A percentile compares a stretch with the other conserved stretches of the same genome.
phyloP scores from a whole-genome alignment of 495 filamentous ascomycete species.

The Oidiodendron maius region DNA sequence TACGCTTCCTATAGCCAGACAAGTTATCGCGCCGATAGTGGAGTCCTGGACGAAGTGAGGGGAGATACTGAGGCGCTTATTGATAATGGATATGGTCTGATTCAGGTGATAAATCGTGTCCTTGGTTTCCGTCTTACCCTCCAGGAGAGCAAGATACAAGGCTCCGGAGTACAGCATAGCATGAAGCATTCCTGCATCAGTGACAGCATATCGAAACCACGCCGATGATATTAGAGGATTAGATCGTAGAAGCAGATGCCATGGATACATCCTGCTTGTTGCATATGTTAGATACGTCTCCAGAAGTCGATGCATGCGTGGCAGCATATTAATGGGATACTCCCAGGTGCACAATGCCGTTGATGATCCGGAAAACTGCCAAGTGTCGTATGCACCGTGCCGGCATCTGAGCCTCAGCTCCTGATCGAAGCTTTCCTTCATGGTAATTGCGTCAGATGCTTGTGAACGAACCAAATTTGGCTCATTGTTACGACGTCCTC shows the following conservation, averaged over 20 bases:
- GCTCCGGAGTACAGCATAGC: constrained; percentile 10
- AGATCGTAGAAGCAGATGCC: background rate
- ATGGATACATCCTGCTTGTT: constrained; percentile 2
- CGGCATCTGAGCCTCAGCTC: too few relatives aligned
- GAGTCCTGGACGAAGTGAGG: background rate
- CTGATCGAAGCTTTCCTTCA: too few relatives aligned
- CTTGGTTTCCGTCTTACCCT: constrained; percentile 3
- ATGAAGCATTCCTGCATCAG: constrained; percentile 10
- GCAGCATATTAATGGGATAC: constrained; percentile 10
- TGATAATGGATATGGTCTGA: constrained; percentile 5
- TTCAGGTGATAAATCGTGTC: constrained; percentile 7
- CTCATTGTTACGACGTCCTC: too few relatives aligned
- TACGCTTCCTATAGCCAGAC: constrained; percentile 14
- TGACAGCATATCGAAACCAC: constrained; percentile 12
- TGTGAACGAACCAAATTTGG: too few relatives aligned
- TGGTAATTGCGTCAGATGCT: too few relatives aligned
- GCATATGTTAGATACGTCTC: constrained; percentile 5
- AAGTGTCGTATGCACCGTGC: background rate
- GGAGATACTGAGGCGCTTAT: constrained; percentile 1
- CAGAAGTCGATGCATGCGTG: constrained; percentile 3
- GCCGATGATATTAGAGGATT: constrained; percentile 1
- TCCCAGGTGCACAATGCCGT: background rate
- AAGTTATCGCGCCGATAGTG: constrained; percentile 14
- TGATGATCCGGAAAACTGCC: background rate
- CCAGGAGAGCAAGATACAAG: constrained; percentile 2